Evolutionary conservation across 495 filamentous ascomycete genomes (phyloP), one percentile per base, ranked within the genome.

Genomic region (Aspergillus mulundensis): DNA sequence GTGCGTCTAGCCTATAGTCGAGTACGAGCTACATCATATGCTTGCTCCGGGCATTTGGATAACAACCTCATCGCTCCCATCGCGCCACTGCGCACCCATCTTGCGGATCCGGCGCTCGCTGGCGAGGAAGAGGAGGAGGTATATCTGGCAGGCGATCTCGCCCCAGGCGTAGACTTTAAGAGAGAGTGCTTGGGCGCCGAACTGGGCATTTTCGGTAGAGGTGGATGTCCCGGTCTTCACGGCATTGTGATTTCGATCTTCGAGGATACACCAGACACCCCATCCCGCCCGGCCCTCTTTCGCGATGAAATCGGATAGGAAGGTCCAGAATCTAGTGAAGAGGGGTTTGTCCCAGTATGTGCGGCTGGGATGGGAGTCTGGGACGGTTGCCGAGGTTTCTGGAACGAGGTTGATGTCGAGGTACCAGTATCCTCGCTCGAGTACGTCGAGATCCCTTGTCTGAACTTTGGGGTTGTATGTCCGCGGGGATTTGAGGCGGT

Each of bases 361-460:
- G 11, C 18, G 42, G 34, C 11, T 11, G 34, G 2, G 34, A 10
- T 15, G 2, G 34, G 34, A 36, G 34, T 36, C 7, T 11, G n/a
- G n/a, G n/a, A n/a, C n/a, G n/a, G n/a, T n/a, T n/a, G n/a, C 14
- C 3, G 34, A 8, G 5, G 1, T 6, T 3, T 40, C 15, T 15
- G 21, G 21, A n/a, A 50, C 5, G 11, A 69, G 56, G 5, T 65
- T 57, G 52, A 82, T 77, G 19, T 77, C 75, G 1, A 91, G 44
- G 12, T 69, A 63, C 88, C 88, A 92, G 65, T 87, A 80, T 16
- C 88, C 88, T 25, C 88, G 71, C 62, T 92, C 88, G 15, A 82
- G 73, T 0, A 66, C 66, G 8, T 78, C 70, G 0, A 88, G 70
- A 0, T 62, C 59, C 5, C 88, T 79, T 3, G 67, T 65, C 63